These are phyloP conservation scores for Conidiobolus coronatus DNA, from an alignment of 371 early-diverging fungal genomes.

Conservation along the genomic window DNA sequence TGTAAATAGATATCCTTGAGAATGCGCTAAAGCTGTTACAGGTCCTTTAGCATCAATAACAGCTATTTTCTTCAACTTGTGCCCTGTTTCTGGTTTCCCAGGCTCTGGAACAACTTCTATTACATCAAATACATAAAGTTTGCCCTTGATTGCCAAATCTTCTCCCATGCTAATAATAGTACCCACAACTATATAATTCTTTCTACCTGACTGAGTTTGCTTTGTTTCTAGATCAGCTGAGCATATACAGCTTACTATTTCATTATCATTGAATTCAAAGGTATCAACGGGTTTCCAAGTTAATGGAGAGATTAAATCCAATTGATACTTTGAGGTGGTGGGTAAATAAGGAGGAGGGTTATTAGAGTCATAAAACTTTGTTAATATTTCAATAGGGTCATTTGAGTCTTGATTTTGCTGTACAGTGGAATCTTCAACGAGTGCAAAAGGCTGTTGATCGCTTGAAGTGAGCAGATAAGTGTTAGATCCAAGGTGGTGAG, in stretches of 20 bases:
- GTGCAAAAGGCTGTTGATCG: background rate
- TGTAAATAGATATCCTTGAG: slow-evolving; percentile 73
- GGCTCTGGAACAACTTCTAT: slow-evolving; percentile 95
- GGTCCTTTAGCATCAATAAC: slow-evolving; percentile 84
- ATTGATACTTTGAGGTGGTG: slow-evolving; percentile 15
- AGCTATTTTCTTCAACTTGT: slow-evolving; percentile 67
- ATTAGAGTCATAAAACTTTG: background rate
- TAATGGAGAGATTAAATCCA: slow-evolving; percentile 78
- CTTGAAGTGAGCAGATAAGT: too few species aligned
- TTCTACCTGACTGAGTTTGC: slow-evolving; percentile 66
- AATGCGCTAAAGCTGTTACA: slow-evolving; percentile 65
- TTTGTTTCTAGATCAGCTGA: slow-evolving; percentile 67
- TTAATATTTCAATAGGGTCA: background rate
- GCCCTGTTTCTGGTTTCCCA: slow-evolving; percentile 82
- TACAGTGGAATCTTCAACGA: slow-evolving; percentile 28
- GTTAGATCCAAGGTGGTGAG: too few species aligned
- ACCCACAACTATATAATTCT: slow-evolving; percentile 72
- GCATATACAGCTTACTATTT: slow-evolving; percentile 59
- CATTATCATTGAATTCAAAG: slow-evolving; percentile 55
- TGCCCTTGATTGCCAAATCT: slow-evolving; percentile 75
- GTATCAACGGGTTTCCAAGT: slow-evolving; percentile 89
- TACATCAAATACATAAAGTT: slow-evolving; percentile 83
- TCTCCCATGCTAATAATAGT: slow-evolving; percentile 82
- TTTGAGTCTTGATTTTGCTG: slow-evolving; percentile 3
- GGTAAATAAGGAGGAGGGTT: slow-evolving; percentile 1